These are phyloP conservation scores for Lipomyces starkeyi DNA, from an alignment of 805 yeast genomes.

Conservation along the genomic window DNA sequence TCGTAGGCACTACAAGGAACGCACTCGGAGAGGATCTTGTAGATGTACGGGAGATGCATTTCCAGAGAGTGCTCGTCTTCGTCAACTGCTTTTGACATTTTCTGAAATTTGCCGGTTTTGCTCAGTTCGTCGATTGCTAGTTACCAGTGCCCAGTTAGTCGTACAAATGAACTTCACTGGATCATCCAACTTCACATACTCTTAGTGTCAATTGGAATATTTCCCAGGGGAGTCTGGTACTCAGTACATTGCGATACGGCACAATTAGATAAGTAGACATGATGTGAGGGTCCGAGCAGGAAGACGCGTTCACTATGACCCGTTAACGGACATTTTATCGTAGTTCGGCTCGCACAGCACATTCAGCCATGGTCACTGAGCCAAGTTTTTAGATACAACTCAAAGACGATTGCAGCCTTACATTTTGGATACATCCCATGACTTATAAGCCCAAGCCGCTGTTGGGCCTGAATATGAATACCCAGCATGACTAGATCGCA, in stretches of 20 bases:
- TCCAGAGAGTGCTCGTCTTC: conserved; percentile 91
- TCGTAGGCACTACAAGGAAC: conserved; percentile 3
- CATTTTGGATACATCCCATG: conserved; percentile 65
- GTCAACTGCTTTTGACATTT: conserved; percentile 67
- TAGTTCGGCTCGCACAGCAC: too few relatives aligned
- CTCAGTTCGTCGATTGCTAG: conserved; percentile 39
- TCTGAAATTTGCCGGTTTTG: conserved; percentile 54
- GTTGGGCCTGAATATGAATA: conserved; percentile 79
- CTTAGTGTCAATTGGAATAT: conserved; percentile 66
- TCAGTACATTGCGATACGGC: conserved; percentile 59
- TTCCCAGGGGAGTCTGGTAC: conserved; percentile 86
- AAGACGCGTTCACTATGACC: conserved; percentile 60
- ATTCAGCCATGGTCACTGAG: neutral
- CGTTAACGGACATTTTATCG: neutral
- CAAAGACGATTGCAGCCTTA: conserved; percentile 20
- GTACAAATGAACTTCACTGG: neutral
- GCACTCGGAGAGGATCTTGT: conserved; percentile 52
- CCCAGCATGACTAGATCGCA: conserved; percentile 77
- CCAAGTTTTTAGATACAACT: neutral
- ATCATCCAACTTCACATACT: conserved; percentile 27
- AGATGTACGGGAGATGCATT: conserved; percentile 86
- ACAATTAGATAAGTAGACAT: conserved; percentile 71
- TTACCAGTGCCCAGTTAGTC: neutral
- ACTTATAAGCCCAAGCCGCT: conserved; percentile 75
- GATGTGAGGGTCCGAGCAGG: conserved; percentile 92